These are phyloP conservation scores for Malus sylvestris DNA, from an alignment of 306 rosid species.

Conservation along the genomic window DNA sequence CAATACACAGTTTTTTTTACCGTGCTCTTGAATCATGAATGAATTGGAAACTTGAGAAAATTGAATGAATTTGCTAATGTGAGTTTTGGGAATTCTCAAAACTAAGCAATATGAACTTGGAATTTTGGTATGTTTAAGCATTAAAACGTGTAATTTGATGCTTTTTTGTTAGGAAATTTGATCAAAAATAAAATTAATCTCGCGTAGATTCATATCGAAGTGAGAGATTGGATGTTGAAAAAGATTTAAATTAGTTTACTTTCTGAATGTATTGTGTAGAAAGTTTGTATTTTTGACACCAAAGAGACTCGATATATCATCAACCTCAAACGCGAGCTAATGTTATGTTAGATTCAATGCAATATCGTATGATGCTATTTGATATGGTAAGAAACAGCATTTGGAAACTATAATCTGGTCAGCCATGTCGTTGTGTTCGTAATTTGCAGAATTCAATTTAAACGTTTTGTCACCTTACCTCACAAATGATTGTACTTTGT, in stretches of 20 bases:
- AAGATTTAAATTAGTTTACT: background rate
- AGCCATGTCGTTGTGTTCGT: background rate
- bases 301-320: background rate
- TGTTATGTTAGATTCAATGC: background rate
- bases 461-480: constrained; percentile 2
- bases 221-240: background rate
- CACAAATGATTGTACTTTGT: constrained; percentile 1
- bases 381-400: background rate
- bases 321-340: background rate
- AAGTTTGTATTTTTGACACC: background rate
- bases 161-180: background rate
- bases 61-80: background rate
- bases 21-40: background rate
- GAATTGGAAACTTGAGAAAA: background rate
- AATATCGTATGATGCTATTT: background rate
- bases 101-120: background rate
- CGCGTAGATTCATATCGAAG: background rate
- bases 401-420: background rate
- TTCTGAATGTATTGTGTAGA: background rate
- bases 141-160: background rate
- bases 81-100: background rate
- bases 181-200: too few relatives aligned
- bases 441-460: background rate
- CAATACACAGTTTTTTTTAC: background rate
- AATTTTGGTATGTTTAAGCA: background rate